Conservation (phyloP, 305 asterid species). For the Fraxinus nigra region DNA sequence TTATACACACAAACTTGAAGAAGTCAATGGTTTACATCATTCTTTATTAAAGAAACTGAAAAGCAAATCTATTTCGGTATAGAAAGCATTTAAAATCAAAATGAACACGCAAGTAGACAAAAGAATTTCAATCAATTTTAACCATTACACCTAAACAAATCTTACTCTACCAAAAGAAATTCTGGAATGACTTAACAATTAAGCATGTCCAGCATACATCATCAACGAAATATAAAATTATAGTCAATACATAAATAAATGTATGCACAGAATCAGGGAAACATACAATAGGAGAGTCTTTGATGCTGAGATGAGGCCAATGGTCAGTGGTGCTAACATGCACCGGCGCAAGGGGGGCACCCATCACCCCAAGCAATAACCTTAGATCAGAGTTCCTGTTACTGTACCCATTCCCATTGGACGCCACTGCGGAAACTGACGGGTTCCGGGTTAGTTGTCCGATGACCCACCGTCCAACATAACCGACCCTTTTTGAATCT, state of each 20-base stretch:
- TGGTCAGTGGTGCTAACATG: slow-evolving; percentile 44
- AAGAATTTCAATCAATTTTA: not conserved
- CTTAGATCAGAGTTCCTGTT: slow-evolving; percentile 23
- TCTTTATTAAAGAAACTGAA: not conserved
- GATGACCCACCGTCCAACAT: slow-evolving; percentile 17
- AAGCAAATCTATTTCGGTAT: not conserved
- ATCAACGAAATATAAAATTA: not conserved
- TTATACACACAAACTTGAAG: not conserved
- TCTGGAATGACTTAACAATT: not conserved
- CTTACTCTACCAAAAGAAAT: not conserved
- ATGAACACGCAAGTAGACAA: not conserved
- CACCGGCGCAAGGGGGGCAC: slow-evolving; percentile 52
- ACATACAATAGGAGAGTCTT: slow-evolving; percentile 45
- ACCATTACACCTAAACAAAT: not conserved
- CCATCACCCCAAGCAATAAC: slow-evolving; percentile 49
- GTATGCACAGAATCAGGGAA: not conserved
- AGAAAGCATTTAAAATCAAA: not conserved
- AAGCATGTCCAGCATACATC: not conserved
- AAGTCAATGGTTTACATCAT: not conserved
- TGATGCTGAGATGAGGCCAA: slow-evolving; percentile 48
- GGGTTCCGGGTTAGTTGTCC: slow-evolving; percentile 15
- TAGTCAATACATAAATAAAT: not conserved
- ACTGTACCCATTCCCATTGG: not conserved
- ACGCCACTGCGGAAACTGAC: not conserved
- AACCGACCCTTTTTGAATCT: slow-evolving; percentile 16